phyloP scores from a whole-genome alignment of 116 monocot genomes.

The Posidonia oceanica region DNA sequence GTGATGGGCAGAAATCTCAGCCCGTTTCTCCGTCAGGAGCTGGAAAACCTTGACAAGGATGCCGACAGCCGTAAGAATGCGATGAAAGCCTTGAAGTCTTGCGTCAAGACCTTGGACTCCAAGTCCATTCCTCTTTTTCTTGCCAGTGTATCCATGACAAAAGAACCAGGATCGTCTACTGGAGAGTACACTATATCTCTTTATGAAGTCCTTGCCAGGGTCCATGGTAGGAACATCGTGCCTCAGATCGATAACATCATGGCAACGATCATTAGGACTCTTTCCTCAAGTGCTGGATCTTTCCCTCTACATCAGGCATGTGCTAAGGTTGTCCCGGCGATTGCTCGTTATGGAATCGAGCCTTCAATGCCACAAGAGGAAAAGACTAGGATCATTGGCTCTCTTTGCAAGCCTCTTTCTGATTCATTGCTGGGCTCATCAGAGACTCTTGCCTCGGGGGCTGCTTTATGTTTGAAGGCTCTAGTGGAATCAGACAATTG shows the following conservation, averaged over 20 bases:
- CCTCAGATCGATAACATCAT: slow-evolving; percentile 89
- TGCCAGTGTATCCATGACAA: slow-evolving; percentile 72
- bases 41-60: slow-evolving; percentile 79
- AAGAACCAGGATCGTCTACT: slow-evolving; percentile 32
- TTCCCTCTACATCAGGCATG: slow-evolving; percentile 94
- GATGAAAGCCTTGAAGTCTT: slow-evolving; percentile 79
- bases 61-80: slow-evolving; percentile 76
- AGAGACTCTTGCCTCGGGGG: slow-evolving; percentile 45
- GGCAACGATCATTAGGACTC: slow-evolving; percentile 59
- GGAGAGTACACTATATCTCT: slow-evolving; percentile 88
- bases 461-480: slow-evolving; percentile 59
- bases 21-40: slow-evolving; percentile 66
- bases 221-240: slow-evolving; percentile 81
- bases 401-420: slow-evolving; percentile 48
- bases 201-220: slow-evolving; percentile 90
- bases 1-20: slow-evolving; percentile 64
- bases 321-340: slow-evolving; percentile 82
- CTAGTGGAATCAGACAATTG: slow-evolving; percentile 69
- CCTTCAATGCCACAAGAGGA: slow-evolving; percentile 57
- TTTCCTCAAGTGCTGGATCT: slow-evolving; percentile 66
- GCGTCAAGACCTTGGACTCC: slow-evolving; percentile 69
- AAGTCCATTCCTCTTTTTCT: slow-evolving; percentile 77
- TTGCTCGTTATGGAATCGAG: slow-evolving; percentile 88
- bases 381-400: slow-evolving; percentile 45
- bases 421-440: slow-evolving; percentile 44